Evolutionary conservation across 2,329 filamentous ascomycete species (phyloP), one percentile per base, ranked within the genome.

Genomic region (Penicillium hesseltinei): DNA sequence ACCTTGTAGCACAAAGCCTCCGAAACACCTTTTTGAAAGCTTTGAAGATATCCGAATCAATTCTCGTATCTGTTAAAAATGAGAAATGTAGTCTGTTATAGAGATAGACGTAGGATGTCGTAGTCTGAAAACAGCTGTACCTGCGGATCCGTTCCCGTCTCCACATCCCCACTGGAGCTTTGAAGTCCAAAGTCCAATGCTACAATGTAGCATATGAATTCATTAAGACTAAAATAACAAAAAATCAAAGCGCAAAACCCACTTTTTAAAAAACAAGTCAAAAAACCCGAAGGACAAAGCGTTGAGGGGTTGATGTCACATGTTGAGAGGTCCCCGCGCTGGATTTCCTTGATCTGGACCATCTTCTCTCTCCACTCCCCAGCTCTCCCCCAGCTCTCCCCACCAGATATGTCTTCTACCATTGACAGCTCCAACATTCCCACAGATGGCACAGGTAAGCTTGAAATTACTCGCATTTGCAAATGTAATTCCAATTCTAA

Each of bases 371-470:
- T 56, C 46, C 43, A 29, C 51, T 17, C 33, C 33, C 33, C 33
- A 35, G 33, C 45, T 56, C n/a, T 21, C 17, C 50, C 40, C 35
- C 17, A 58, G 31, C 49, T 46, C 48, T 54, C 47, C 46, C 25
- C 39, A 50, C 31, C 49, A 57, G 21, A 39, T 19, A 53, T 53
- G 43, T 54, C 45, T 47, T 56, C 57, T 39, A 40, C 39, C 21
- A 44, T 49, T 57, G 57, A 43, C 2, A 51, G 7, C 35, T 49
- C 51, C 0, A 56, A 53, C 8, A 47, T 47, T 35, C 62, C 63
- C 40, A 54, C 57, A 5, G 64, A 66, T 57, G 64, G 64, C 36
- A 66, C 64, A 55, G 64, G 64, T 66, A 56, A 58, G 44, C 48
- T 44, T 43, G 21, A 19, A 49, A 52, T 25, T 48, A 54, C 40